These are phyloP conservation scores for Epichloe sp. DNA, from an alignment of 2,329 filamentous ascomycete species.

Conservation along the genomic window DNA sequence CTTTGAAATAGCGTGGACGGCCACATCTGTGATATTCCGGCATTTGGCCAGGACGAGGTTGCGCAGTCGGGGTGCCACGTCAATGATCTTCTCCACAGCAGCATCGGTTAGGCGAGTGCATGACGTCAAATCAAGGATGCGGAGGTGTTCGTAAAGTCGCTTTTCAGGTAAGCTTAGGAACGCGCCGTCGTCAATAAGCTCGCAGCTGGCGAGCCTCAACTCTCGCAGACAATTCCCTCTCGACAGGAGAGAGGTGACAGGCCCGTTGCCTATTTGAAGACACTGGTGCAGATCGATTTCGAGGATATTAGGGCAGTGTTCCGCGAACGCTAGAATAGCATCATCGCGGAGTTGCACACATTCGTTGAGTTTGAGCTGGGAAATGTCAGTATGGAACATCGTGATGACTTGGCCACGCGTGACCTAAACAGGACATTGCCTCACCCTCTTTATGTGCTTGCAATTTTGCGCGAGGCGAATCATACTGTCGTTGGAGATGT, in stretches of 20 bases:
- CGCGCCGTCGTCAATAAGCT: slow-evolving; percentile 72
- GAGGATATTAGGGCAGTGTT: slow-evolving; percentile 80
- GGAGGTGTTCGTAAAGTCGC: slow-evolving; percentile 64
- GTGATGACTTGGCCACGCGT: background rate
- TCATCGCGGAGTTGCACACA: slow-evolving; percentile 74
- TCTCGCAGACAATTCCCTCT: slow-evolving; percentile 79
- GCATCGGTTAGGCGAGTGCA: slow-evolving; percentile 75
- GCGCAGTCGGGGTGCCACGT: slow-evolving; percentile 71
- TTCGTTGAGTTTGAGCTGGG: slow-evolving; percentile 82
- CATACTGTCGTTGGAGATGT: slow-evolving; percentile 77
- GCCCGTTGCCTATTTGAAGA: slow-evolving; percentile 64
- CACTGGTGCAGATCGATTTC: slow-evolving; percentile 94
- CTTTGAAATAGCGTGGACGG: slow-evolving; percentile 75
- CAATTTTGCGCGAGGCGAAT: slow-evolving; percentile 69
- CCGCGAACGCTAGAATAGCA: slow-evolving; percentile 73
- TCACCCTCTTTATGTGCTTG: slow-evolving; percentile 71
- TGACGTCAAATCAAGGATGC: slow-evolving; percentile 87
- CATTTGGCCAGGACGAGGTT: slow-evolving; percentile 95
- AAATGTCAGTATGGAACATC: background rate
- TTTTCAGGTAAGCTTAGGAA: slow-evolving; percentile 65
- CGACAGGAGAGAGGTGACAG: slow-evolving; percentile 67
- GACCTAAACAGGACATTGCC: slow-evolving; percentile 14
- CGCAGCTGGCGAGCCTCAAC: slow-evolving; percentile 74
- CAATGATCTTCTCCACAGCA: slow-evolving; percentile 78
- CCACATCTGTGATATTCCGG: slow-evolving; percentile 76